A percentile compares a stretch with the other conserved stretches of the same genome.
Conservation (phyloP, 208 protist species). For the Crithidia mellificae region DNA sequence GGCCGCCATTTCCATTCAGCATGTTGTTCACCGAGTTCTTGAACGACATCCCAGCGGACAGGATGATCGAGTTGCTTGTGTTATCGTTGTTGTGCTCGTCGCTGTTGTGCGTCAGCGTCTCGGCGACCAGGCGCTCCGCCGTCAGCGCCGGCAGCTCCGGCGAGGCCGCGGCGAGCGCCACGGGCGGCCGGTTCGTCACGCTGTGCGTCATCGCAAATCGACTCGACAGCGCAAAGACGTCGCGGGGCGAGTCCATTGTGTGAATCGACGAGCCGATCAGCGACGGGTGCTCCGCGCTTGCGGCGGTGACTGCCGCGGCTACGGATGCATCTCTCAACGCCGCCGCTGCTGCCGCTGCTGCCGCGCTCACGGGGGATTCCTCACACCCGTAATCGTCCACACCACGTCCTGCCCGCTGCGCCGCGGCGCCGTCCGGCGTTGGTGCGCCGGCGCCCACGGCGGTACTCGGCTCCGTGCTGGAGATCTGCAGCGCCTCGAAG, state of each 20-base stretch:
- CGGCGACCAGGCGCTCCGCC: conserved; percentile 1
- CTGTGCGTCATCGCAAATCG: conserved; percentile 15
- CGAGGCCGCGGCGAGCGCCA: conserved; percentile 15
- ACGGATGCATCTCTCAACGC: too few species aligned
- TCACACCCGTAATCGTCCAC: not conserved
- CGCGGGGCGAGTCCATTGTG: not conserved
- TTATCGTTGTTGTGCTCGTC: conserved; percentile 8
- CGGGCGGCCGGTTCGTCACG: conserved; percentile 16
- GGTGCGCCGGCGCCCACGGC: not conserved
- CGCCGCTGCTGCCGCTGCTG: conserved; percentile 4
- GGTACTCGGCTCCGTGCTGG: not conserved
- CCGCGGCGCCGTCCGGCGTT: too few species aligned
- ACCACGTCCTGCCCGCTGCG: too few species aligned
- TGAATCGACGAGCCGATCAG: not conserved
- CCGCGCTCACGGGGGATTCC: not conserved
- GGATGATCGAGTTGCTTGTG: conserved; percentile 41
- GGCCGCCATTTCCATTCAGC: not conserved
- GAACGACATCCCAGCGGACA: conserved; percentile 44
- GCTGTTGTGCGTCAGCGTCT: conserved; percentile 3
- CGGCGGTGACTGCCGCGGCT: not conserved
- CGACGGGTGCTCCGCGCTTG: not conserved
- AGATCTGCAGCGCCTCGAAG: not conserved
- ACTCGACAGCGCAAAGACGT: conserved; percentile 11
- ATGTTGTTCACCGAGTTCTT: conserved; percentile 18
- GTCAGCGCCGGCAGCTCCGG: not conserved